Conservation (phyloP, 371 early-diverging fungal genomes). For the Apophysomyces elegans region DNA sequence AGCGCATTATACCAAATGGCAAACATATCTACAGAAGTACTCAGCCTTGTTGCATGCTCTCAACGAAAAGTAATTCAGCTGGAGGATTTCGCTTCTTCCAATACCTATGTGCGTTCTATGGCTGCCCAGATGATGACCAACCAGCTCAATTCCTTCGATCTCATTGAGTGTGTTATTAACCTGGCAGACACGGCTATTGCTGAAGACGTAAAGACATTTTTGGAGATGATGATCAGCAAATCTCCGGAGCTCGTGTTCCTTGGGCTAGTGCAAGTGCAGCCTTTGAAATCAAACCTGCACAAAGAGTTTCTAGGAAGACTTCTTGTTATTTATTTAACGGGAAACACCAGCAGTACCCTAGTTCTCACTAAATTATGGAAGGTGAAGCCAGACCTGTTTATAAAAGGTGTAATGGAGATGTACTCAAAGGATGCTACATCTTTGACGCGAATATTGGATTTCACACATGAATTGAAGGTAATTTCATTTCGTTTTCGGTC, state of each 20-base stretch:
- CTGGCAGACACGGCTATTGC: constrained; percentile 65
- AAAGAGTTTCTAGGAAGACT: constrained; percentile 72
- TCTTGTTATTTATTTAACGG: constrained; percentile 68
- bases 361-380: constrained; percentile 82
- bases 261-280: constrained; percentile 75
- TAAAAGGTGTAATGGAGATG: constrained; percentile 72
- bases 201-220: constrained; percentile 68
- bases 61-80: constrained; percentile 53
- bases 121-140: constrained; percentile 57
- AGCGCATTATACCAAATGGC: constrained; percentile 72
- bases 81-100: constrained; percentile 60
- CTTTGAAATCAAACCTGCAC: constrained; percentile 64
- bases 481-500: neutral
- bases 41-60: constrained; percentile 55
- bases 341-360: constrained; percentile 69
- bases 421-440: constrained; percentile 75
- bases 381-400: constrained; percentile 61
- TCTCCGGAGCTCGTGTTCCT: constrained; percentile 80
- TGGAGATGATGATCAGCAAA: constrained; percentile 69
- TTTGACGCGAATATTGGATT: constrained; percentile 78
- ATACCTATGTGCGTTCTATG: constrained; percentile 48
- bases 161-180: constrained; percentile 71
- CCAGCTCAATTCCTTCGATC: constrained; percentile 78
- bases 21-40: constrained; percentile 56
- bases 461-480: constrained; percentile 85